Base-by-base conservation (phyloP, 345 rosid genomes). In the Gossypium mustelinum region DNA sequence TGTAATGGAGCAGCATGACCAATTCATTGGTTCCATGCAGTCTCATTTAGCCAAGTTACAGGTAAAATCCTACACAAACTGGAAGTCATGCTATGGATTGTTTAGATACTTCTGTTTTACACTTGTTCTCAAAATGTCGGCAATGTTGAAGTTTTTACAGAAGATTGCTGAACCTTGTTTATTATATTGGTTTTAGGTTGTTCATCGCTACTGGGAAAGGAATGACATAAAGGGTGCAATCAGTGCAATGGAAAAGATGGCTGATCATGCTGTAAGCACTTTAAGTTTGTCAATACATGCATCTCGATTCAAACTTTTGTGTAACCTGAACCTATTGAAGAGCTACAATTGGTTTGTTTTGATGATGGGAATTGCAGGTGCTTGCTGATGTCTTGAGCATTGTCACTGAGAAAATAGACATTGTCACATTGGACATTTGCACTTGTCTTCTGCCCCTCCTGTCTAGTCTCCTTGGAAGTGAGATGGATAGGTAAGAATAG, bases 1-100 rank as follows among this genome's bases (percentile, higher is more conserved):
- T 84, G 75, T 89, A 76, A 79, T 93, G 88, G 97, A 82, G 80
- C 88, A 84, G n/a, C 99, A 91, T 85, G 88, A 84, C 62, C 97
- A 92, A 78, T 93, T 93, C 79, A 59, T 88, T 84, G 85, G 94
- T 92, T 86, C 92, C 57, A 89, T 96, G 97, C 94, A 89, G 70
- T 89, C 98, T 79, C 98, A 98, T 54, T 82, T 93, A 72, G 86
- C 90, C 27, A 96, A 90, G 83, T 83, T 96, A 86, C 98, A 96
- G 99, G 99, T 96, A 81, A 34, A 34, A 76, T 62, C 62, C 48
- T 45, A 20, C 62, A 66, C 57, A 77, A 80, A 75, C 57, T 69
- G 72, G 34, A 77, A 70, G 45, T 67, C 64, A 72, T 70, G 63
- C 59, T 76, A 51, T 73, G n/a, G 43, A 50, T 69, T 45, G 59